A percentile compares a stretch with the other conserved stretches of the same genome.
Conservation (phyloP, 2,329 filamentous ascomycete species). For the Nigrograna mackinnonii region DNA sequence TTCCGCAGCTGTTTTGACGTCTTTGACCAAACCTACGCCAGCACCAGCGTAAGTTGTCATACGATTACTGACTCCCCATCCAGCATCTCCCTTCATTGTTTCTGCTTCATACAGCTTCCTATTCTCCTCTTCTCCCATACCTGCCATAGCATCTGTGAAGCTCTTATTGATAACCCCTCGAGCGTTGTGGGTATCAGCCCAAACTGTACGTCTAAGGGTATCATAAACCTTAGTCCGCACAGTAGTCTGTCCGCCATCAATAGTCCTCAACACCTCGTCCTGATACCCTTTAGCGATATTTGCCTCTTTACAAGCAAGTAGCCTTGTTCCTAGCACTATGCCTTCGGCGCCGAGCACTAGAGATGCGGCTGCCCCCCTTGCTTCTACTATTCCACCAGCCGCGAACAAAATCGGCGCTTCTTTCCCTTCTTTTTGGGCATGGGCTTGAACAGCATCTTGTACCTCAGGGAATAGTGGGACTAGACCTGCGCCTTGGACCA, state of each 20-base stretch:
- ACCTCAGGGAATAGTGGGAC: constrained; percentile 63
- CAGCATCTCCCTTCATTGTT: constrained; percentile 53
- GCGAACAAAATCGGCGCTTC: constrained; percentile 51
- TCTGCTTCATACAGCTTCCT: constrained; percentile 52
- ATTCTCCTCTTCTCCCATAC: constrained; percentile 49
- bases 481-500: constrained; percentile 57
- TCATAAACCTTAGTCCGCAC: constrained; percentile 57
- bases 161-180: constrained; percentile 62
- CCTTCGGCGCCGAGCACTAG: constrained; percentile 58
- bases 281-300: constrained; percentile 51
- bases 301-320: constrained; percentile 58
- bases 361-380: constrained; percentile 59
- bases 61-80: constrained; percentile 54
- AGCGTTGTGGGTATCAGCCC: constrained; percentile 62
- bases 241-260: constrained; percentile 57
- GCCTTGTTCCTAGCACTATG: constrained; percentile 65
- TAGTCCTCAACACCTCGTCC: constrained; percentile 49
- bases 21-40: constrained; percentile 61
- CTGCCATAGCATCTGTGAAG: constrained; percentile 44
- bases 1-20: constrained; percentile 53
- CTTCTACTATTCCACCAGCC: constrained; percentile 64
- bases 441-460: constrained; percentile 46
- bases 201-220: constrained; percentile 59
- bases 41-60: constrained; percentile 67
- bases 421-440: constrained; percentile 7